phyloP scores from a whole-genome alignment of 108 stramenopile genomes.

The Skeletonema costatum region DNA sequence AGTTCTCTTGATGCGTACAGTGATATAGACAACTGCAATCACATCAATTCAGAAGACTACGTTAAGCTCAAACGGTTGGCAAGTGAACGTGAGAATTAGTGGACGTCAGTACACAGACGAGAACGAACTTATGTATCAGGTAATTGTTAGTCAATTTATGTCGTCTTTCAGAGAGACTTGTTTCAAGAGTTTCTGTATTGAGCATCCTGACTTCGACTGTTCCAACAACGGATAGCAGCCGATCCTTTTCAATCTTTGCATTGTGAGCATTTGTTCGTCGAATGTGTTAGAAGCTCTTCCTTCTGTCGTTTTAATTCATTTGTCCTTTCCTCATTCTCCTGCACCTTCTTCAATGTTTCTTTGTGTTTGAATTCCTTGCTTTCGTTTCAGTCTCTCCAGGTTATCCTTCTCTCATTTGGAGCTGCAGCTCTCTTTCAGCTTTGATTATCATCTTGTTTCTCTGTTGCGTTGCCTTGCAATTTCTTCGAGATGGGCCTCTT shows the following conservation, averaged over 20 bases:
- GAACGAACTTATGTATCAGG: not conserved
- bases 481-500: constrained; percentile 2
- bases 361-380: not conserved
- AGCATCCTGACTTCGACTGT: constrained; percentile 7
- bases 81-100: not conserved
- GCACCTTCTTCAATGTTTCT: not conserved
- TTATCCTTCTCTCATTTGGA: constrained; percentile 16
- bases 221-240: constrained; percentile 17
- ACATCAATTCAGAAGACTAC: not conserved
- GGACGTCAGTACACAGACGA: too few species aligned
- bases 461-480: constrained; percentile 5
- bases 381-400: constrained; percentile 12
- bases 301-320: constrained; percentile 8
- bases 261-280: constrained; percentile 18
- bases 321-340: constrained; percentile 4
- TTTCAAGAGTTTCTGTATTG: constrained; percentile 14
- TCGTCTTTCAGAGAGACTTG: not conserved
- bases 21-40: not conserved
- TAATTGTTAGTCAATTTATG: not conserved
- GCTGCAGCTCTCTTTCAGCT: constrained; percentile 12
- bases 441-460: constrained; percentile 15
- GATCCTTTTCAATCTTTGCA: constrained; percentile 31
- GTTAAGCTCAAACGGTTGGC: not conserved
- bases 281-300: constrained; percentile 1
- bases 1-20: not conserved